Evolutionary conservation across 495 filamentous ascomycete genomes (phyloP), one percentile per base, ranked within the genome.

Genomic region (Niebla homalea): DNA sequence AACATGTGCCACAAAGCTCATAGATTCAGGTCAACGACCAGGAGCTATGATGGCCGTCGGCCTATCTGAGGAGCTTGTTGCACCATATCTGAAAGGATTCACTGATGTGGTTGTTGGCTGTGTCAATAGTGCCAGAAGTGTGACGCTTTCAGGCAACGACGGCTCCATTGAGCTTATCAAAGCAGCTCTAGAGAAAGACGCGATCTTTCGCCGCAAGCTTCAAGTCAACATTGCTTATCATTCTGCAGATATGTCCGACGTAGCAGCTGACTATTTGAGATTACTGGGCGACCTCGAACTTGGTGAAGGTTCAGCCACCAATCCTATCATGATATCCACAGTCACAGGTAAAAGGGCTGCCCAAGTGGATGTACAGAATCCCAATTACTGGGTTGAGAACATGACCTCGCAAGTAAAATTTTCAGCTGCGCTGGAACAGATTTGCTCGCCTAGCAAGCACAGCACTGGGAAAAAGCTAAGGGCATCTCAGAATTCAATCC

Each of bases 141-240:
- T 67, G 11, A 70, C 67, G 0, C 10, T 68, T 6, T 66, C 67
- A 23, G 67, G 67, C 2, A 43, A 37, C 41, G 23, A 68, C 69
- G 36, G 76, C 71, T 36, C 53, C n/a, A 68, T 78, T 6, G 57
- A 65, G 2, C 60, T 71, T 19, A 56, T 62, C 0, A 59, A 67
- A 23, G 55, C 37, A 0, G 54, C 72, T 1, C 55, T 78, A 2
- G 63, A 78, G 2, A 68, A 67, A 0, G 60, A 71, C 16, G 51
- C 56, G 0, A 68, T 62, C 18, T 76, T 75, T 41, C 53, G 56
- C 4, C 49, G 72, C 2, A 14, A 42, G 1, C 55, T 76, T 0
- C 53, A 56, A 4, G 71, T 76, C 1, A 68, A 75, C 16, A 70
- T 68, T 8, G 79, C 79, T 1, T 84, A 84, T 51, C 80, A 84